phyloP scores from a whole-genome alignment of 345 rosid genomes.

The Pseudoturritis turrita region DNA sequence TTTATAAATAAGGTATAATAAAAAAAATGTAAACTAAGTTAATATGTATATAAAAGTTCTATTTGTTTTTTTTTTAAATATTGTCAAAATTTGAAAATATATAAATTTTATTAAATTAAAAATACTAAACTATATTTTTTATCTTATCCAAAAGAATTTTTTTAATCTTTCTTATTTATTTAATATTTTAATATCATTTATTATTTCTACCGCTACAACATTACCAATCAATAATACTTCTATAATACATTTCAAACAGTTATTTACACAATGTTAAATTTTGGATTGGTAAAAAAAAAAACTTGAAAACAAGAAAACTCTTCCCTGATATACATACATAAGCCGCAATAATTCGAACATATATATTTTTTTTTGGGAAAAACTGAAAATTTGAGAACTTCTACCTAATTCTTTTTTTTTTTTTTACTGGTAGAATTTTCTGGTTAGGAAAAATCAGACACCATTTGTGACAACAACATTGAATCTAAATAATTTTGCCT shows the following conservation, averaged over 20 bases:
- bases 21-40: too few species aligned
- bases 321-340: slow-evolving; percentile 12
- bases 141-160: too few species aligned
- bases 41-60: too few species aligned
- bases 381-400: slow-evolving; percentile 13
- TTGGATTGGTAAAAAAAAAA: background rate
- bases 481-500: background rate
- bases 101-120: too few species aligned
- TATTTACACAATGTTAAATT: slow-evolving; percentile 4
- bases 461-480: slow-evolving; percentile 25
- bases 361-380: background rate
- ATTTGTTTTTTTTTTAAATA: too few species aligned
- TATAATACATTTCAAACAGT: background rate
- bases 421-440: background rate
- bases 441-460: slow-evolving; percentile 23
- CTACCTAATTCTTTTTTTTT: background rate
- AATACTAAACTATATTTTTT: too few species aligned
- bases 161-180: too few species aligned
- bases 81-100: too few species aligned
- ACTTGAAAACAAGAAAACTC: slow-evolving; percentile 5
- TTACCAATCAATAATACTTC: background rate
- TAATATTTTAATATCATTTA: too few species aligned
- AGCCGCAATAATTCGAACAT: slow-evolving; percentile 5
- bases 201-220: too few species aligned
- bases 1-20: too few species aligned